These are phyloP conservation scores for Cornus controversa DNA, from an alignment of 148 eudicot genomes.

Conservation along the genomic window DNA sequence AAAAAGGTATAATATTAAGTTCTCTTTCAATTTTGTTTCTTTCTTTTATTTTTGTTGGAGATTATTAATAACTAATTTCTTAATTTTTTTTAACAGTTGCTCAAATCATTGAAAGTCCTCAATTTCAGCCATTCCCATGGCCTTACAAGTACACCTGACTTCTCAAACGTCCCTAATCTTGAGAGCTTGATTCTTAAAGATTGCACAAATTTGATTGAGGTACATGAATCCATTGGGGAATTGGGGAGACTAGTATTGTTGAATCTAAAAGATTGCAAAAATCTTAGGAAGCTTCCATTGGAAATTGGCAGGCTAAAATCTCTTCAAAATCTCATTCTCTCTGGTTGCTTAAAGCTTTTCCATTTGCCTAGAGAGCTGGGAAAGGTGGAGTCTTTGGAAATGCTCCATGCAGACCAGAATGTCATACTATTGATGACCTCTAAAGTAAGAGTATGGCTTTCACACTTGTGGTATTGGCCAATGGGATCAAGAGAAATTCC, in stretches of 20 bases:
- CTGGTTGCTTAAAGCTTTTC: conserved; percentile 18
- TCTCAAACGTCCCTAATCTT: conserved; percentile 13
- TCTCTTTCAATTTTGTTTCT: too few relatives aligned
- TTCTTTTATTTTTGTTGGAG: neutral
- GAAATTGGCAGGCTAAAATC: too few relatives aligned
- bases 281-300: too few relatives aligned
- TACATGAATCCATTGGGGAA: too few relatives aligned
- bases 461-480: conserved; percentile 3
- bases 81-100: too few relatives aligned
- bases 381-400: conserved; percentile 3
- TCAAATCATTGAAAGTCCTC: too few relatives aligned
- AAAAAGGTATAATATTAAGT: neutral
- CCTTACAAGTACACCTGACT: conserved; percentile 19
- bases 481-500: neutral
- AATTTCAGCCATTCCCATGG: too few relatives aligned
- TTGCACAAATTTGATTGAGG: too few relatives aligned
- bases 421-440: neutral
- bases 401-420: neutral
- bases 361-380: conserved; percentile 5
- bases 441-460: neutral
- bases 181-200: too few relatives aligned
- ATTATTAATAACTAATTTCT: too few relatives aligned
- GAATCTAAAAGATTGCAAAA: too few relatives aligned
- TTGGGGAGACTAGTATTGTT: too few relatives aligned
- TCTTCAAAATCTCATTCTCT: conserved; percentile 10